Conservation (phyloP, 192 early-diverging fungal species). For the Kickxella alabastrina region DNA sequence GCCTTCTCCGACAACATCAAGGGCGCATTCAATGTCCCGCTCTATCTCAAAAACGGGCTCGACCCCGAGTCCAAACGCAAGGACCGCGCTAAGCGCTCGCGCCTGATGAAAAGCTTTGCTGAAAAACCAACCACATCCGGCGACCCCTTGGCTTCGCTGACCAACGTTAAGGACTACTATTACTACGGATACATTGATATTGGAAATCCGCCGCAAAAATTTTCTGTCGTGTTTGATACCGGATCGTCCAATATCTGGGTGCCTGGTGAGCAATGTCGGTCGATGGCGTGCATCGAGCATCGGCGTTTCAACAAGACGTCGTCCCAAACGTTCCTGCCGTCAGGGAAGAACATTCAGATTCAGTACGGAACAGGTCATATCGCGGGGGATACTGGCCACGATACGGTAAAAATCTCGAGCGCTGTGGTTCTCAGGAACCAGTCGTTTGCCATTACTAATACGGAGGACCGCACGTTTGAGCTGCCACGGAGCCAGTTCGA, state of each 20-base stretch:
- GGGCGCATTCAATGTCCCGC: slow-evolving; percentile 33
- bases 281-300: slow-evolving; percentile 79
- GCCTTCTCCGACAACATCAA: slow-evolving; percentile 11
- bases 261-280: slow-evolving; percentile 60
- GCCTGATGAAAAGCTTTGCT: slow-evolving; percentile 35
- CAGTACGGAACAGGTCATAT: slow-evolving; percentile 91
- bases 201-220: slow-evolving; percentile 68
- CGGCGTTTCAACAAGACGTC: slow-evolving; percentile 67
- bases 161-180: slow-evolving; percentile 45
- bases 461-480: slow-evolving; percentile 44
- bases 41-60: slow-evolving; percentile 41
- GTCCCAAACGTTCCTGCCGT: slow-evolving; percentile 62
- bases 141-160: slow-evolving; percentile 14
- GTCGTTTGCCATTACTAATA: slow-evolving; percentile 42
- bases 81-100: slow-evolving; percentile 30
- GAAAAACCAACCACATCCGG: slow-evolving; percentile 8
- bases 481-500: slow-evolving; percentile 50
- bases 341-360: slow-evolving; percentile 72
- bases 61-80: slow-evolving; percentile 45
- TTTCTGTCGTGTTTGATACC: slow-evolving; percentile 68
- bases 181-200: slow-evolving; percentile 73
- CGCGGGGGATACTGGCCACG: slow-evolving; percentile 86
- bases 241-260: slow-evolving; percentile 74
- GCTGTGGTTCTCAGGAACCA: slow-evolving; percentile 39
- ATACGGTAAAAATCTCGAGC: slow-evolving; percentile 49